Evolutionary conservation across 148 eudicot species (phyloP), one percentile per base, ranked within the genome.

Genomic region (Polygonum maritimum): DNA sequence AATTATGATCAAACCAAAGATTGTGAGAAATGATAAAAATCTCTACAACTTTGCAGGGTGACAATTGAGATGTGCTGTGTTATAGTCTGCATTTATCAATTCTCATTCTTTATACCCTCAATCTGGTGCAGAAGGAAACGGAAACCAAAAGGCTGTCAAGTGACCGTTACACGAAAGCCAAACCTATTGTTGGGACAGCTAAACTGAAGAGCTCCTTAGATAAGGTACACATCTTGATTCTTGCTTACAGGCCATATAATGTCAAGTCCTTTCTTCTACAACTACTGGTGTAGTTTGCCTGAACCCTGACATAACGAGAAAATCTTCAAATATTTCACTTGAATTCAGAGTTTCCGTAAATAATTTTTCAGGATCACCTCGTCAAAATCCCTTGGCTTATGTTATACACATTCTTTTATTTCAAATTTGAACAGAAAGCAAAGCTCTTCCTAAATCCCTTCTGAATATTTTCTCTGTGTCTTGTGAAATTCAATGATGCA

Each of bases 71-170:
- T 41, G 10, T n/a, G 48, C 5, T 21, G 9, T 44, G 75, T 44
- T 10, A 18, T 54, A 54, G 26, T 18, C 57, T 52, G 9, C 1
- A 26, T 26, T 26, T 26, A n/a, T 2, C 4, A n/a, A 10, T 55
- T 55, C 62, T n/a, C 2, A 38, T 70, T 70, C 74, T 70, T 70
- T 16, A 49, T 14, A 15, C 18, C 18, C n/a, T 70, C 16, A 26
- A 18, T 52, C 80, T 82, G 90, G 81, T 73, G 78, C 88, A 81
- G 77, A 87, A 85, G 76, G 82, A 84, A 55, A 75, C 83, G 13
- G 79, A 77, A 75, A 70, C 69, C 10, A 85, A 77, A 78, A 88
- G 52, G 75, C 79, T 82, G 69, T 78, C 82, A 19, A 82, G 77
- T 21, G 77, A 71, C 75, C 80, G 73, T 67, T 81, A 58, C 78